Percentiles rank a stretch among this genome's conserved stretches.
Conservation (phyloP, 306 rosid species). For the Cucurbita argyrosperma region DNA sequence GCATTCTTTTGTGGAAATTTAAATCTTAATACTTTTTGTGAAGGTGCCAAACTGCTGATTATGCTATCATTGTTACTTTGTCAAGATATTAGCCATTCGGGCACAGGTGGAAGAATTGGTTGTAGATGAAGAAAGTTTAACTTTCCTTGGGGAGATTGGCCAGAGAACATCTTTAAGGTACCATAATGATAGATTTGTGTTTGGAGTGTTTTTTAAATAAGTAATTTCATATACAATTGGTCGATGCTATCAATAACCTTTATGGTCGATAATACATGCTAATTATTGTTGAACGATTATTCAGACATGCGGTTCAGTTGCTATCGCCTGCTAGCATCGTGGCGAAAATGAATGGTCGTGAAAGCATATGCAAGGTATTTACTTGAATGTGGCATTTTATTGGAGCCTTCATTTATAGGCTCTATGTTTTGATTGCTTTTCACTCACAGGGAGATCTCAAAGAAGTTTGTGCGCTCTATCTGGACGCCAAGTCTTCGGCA, state of each 20-base stretch:
- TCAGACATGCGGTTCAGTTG: constrained; percentile 87
- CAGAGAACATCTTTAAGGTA: constrained; percentile 72
- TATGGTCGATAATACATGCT: too few species aligned
- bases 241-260: too few species aligned
- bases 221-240: neutral
- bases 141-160: constrained; percentile 85
- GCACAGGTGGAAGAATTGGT: constrained; percentile 85
- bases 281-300: too few species aligned
- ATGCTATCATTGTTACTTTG: constrained; percentile 4
- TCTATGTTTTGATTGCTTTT: neutral
- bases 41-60: constrained; percentile 2
- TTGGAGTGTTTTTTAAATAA: neutral
- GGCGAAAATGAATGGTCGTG: constrained; percentile 91
- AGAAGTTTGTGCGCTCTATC: constrained; percentile 56
- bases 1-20: neutral
- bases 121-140: constrained; percentile 83
- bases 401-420: neutral
- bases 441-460: constrained; percentile 59
- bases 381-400: neutral
- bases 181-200: neutral
- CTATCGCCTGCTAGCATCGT: constrained; percentile 77
- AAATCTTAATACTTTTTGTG: neutral
- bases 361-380: constrained; percentile 73
- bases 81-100: constrained; percentile 72
- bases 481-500: constrained; percentile 20